Conservation (phyloP, 495 filamentous ascomycete species). For the Aspergillus leporis region DNA sequence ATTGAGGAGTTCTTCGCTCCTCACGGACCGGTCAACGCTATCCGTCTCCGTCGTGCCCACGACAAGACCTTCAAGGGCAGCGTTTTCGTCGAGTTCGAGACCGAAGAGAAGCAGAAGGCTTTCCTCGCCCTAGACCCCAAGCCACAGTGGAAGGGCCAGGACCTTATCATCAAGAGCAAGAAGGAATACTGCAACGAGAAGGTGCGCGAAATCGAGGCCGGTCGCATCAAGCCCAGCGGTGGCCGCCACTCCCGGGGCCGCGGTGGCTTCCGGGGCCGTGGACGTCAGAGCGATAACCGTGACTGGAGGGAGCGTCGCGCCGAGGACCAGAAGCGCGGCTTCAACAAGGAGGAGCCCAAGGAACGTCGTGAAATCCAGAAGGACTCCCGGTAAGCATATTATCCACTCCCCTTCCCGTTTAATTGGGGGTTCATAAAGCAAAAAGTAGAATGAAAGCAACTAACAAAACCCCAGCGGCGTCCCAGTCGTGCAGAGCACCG, state of each 20-base stretch:
- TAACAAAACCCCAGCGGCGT: slow-evolving; percentile 38
- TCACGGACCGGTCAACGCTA: slow-evolving; percentile 75
- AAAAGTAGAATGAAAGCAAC: background rate
- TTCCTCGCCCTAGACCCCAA: slow-evolving; percentile 80
- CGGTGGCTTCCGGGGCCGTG: slow-evolving; percentile 31
- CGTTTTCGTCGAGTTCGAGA: slow-evolving; percentile 87
- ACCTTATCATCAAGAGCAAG: slow-evolving; percentile 80
- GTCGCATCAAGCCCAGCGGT: slow-evolving; percentile 60
- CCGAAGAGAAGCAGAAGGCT: slow-evolving; percentile 68
- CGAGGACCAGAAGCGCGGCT: slow-evolving; percentile 65
- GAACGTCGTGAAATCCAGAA: slow-evolving; percentile 36
- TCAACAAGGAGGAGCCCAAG: slow-evolving; percentile 28
- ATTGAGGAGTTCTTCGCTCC: slow-evolving; percentile 88
- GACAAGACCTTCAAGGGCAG: slow-evolving; percentile 83
- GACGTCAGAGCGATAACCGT: slow-evolving; percentile 46
- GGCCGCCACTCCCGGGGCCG: slow-evolving; percentile 34
- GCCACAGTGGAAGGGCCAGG: slow-evolving; percentile 74
- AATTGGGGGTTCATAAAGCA: too few species aligned
- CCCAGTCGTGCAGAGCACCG: slow-evolving; percentile 48
- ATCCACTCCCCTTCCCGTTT: too few species aligned
- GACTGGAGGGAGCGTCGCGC: slow-evolving; percentile 71
- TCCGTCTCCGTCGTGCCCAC: slow-evolving; percentile 80
- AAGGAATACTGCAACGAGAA: slow-evolving; percentile 82
- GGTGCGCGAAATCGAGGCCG: slow-evolving; percentile 70
- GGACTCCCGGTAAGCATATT: slow-evolving; percentile 47